Base-by-base conservation (phyloP, 2,329 filamentous ascomycete genomes). In the Chrysoporthe deuterocubensis region DNA sequence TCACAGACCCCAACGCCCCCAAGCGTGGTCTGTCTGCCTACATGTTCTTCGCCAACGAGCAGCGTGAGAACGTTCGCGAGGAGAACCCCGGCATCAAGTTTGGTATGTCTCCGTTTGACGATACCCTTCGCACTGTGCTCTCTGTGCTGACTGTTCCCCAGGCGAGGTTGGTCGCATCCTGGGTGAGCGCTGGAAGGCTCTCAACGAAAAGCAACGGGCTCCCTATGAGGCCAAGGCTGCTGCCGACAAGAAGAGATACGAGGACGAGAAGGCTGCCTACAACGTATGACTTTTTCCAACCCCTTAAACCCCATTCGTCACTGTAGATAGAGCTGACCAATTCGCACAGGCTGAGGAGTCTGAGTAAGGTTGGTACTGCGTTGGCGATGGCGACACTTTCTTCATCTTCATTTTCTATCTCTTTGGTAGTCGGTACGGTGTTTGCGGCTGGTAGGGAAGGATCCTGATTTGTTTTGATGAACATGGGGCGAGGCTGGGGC, bases 11-110 rank as follows among this genome's bases (percentile, higher is more conserved):
- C 82, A 97, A 97, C 84, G 95, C 94, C 70, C 96, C 96, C 81
- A 99, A 98, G 94, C 94, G 96, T 83, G 96, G 95, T 86, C 93
- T 99, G 62, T 98, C 96, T 65, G 96, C 96, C 72, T 99, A 99
- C 90, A 99, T 99, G 96, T 98, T 98, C 91, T 99, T 98, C 81
- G 96, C 96, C 89, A 98, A 98, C 79, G 96, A 98, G 84, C 93
- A 97, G 85, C 94, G 96, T 76, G 95, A 98, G 80, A 97, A 96
- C 81, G 96, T 99, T 75, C 93, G 96, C 76, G 94, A 97, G 80
- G 95, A 98, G 83, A 98, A 98, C 88, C 95, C 95, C 50, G 95
- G 94, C 76, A 97, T 98, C 84, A 91, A 92, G 75, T 99, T 99
- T 83, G 96, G 93, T 91, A 87, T 74, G 87, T 79, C 3, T 54